Percentiles rank a stretch among this genome's conserved stretches.
These are phyloP conservation scores for Martiniozyma asiatica DNA, from an alignment of 1,139 yeast species.

Conservation along the genomic window DNA sequence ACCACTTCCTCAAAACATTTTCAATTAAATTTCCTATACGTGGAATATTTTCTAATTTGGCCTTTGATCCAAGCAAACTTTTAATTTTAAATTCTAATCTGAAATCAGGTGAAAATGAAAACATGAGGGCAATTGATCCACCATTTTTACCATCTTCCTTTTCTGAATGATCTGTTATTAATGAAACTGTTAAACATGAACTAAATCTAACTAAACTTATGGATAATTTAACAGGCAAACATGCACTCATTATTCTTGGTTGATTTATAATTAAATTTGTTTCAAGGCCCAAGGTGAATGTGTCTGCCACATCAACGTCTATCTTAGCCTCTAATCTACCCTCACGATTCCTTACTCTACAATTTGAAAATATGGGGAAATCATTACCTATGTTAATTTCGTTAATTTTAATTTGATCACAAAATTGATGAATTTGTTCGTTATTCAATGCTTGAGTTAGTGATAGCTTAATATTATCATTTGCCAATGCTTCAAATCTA, in stretches of 20 bases:
- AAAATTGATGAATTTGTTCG: slow-evolving; percentile 35
- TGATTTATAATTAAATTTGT: slow-evolving; percentile 72
- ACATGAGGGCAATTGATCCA: slow-evolving; percentile 55
- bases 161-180: slow-evolving; percentile 25
- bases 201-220: slow-evolving; percentile 87
- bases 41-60: slow-evolving; percentile 87
- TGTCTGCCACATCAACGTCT: slow-evolving; percentile 85
- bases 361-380: slow-evolving; percentile 88
- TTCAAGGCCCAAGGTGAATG: slow-evolving; percentile 79
- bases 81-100: slow-evolving; percentile 75
- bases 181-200: slow-evolving; percentile 80
- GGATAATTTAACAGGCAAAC: slow-evolving; percentile 68
- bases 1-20: slow-evolving; percentile 74
- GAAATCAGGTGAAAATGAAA: slow-evolving; percentile 86
- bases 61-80: slow-evolving; percentile 83
- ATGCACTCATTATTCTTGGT: slow-evolving; percentile 78
- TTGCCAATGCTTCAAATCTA: slow-evolving; percentile 71
- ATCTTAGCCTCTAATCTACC: slow-evolving; percentile 78
- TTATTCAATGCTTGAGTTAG: slow-evolving; percentile 35
- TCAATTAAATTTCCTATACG: slow-evolving; percentile 80
- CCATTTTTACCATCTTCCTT: slow-evolving; percentile 4
- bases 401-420: slow-evolving; percentile 67
- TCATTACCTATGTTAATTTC: slow-evolving; percentile 93
- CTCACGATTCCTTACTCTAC: slow-evolving; percentile 55
- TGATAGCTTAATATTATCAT: slow-evolving; percentile 76